These are phyloP conservation scores for Aegilops longissima DNA, from an alignment of 176 grass and related monocot species.

Conservation along the genomic window DNA sequence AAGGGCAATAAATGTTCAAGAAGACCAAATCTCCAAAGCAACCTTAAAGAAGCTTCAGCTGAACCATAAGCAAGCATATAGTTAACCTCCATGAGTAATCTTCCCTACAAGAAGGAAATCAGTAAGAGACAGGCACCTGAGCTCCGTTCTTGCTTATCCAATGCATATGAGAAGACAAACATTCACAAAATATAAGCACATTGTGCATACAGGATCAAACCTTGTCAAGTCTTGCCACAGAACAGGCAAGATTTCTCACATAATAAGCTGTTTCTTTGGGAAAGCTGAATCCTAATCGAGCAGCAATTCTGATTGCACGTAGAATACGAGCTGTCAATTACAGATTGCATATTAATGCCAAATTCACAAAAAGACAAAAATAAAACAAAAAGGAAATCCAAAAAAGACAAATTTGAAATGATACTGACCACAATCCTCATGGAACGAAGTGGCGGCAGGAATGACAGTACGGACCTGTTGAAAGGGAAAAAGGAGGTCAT, in stretches of 20 bases:
- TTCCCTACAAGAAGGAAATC: conserved; percentile 49
- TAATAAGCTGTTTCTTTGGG: conserved; percentile 93
- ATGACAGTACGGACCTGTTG: conserved; percentile 79
- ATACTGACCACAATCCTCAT: conserved; percentile 84
- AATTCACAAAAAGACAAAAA: conserved; percentile 19
- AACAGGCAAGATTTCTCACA: conserved; percentile 79
- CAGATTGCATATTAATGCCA: conserved; percentile 39
- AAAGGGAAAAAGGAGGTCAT: conserved; percentile 13
- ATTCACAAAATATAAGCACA: conserved; percentile 8
- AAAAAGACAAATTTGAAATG: conserved; percentile 13
- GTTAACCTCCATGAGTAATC: conserved; percentile 95
- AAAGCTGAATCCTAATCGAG: conserved; percentile 89
- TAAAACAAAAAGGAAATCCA: neutral
- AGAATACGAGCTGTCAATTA: conserved; percentile 94
- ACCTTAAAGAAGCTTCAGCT: conserved; percentile 89
- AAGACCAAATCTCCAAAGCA: conserved; percentile 96
- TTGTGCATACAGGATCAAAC: conserved; percentile 39
- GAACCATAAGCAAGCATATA: conserved; percentile 99
- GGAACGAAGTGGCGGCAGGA: conserved; percentile 77
- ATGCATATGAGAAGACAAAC: conserved; percentile 18
- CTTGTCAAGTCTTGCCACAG: conserved; percentile 83
- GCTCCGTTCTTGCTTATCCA: neutral
- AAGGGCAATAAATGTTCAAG: conserved; percentile 90
- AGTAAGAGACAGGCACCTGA: conserved; percentile 19
- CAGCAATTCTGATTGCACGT: conserved; percentile 99